Evolutionary conservation across 23 red algal species (phyloP), one percentile per base, ranked within the genome.

Genomic region (Gracilariopsis chorda): DNA sequence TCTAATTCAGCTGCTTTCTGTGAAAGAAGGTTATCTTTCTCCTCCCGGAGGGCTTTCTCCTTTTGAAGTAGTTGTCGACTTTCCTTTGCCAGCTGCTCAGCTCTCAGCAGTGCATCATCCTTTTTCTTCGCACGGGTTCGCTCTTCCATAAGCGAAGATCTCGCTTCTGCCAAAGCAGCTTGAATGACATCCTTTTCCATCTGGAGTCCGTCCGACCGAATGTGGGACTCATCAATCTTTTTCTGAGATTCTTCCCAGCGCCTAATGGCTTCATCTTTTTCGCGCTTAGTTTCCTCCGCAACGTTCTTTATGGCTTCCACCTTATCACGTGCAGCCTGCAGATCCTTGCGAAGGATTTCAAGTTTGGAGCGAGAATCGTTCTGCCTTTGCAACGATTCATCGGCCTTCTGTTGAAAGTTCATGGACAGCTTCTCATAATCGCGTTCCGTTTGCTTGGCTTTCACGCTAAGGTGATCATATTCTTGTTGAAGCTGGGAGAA

Each of bases 111-210:
- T 24, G 67, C 67, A 46, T 73, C 67, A 28, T 73, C 67, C 40
- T 47, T 73, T 25, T 33, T 73, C 37, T 73, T 73, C 9, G 67
- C 39, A 46, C 67, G 67, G 30, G 30, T 13, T 73, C 29, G 42
- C 28, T 73, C 67, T 73, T 24, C 47, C 2, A 4, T 23, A 28
- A 73, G 67, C 17, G 67, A 73, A 73, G 67, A 23, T 25, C 47
- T 24, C 14, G 67, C 37, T 46, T 73, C 67, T 17, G 67, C 47
- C 40, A 73, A 46, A 32, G 67, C 67, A 6, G 67, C 67, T 73
- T 73, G 39, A 46, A 73, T 73, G 32, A 73, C 67, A 45, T 73
- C 67, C 13, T 73, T 73, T 47, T 73, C 67, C 67, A 73, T 73
- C 40, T 73, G 67, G 47, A 73, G 67, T 34, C 67, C 67, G 28